Conservation (phyloP, 257 asterid genomes). For the Nicotiana attenuata region DNA sequence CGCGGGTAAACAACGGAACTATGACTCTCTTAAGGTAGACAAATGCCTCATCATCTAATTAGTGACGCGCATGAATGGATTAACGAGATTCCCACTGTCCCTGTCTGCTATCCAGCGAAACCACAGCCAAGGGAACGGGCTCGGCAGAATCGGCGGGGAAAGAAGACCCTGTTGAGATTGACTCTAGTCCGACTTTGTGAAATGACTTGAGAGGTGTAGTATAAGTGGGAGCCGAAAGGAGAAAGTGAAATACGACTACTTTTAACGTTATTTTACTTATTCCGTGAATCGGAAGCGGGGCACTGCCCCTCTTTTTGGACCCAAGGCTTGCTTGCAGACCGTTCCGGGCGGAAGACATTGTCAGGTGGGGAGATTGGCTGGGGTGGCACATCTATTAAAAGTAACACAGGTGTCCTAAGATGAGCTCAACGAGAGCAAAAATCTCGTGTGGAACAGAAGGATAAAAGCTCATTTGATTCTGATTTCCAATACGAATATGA, state of each 20-base stretch:
- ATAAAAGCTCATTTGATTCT: too few species aligned
- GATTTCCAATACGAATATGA: too few species aligned
- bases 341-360: slow-evolving; percentile 36
- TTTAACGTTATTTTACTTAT: slow-evolving; percentile 85
- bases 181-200: slow-evolving; percentile 25
- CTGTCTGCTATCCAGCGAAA: neutral
- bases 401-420: too few species aligned
- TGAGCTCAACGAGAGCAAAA: too few species aligned
- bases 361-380: slow-evolving; percentile 40
- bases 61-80: slow-evolving; percentile 36
- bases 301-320: slow-evolving; percentile 59
- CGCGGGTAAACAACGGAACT: too few species aligned
- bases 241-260: slow-evolving; percentile 91
- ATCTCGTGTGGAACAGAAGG: too few species aligned
- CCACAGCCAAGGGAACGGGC: neutral
- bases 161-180: slow-evolving; percentile 73
- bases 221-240: slow-evolving; percentile 64
- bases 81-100: slow-evolving; percentile 17
- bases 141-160: slow-evolving; percentile 36
- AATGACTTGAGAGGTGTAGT: slow-evolving; percentile 25
- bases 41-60: slow-evolving; percentile 53
- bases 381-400: slow-evolving; percentile 16
- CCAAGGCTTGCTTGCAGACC: slow-evolving; percentile 34
- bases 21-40: slow-evolving; percentile 48
- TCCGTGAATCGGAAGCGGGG: slow-evolving; percentile 77